A percentile compares a stretch with the other conserved stretches of the same genome.
Conservation (phyloP, 2,329 filamentous ascomycete genomes). For the Rhytidhysteron rufulum region DNA sequence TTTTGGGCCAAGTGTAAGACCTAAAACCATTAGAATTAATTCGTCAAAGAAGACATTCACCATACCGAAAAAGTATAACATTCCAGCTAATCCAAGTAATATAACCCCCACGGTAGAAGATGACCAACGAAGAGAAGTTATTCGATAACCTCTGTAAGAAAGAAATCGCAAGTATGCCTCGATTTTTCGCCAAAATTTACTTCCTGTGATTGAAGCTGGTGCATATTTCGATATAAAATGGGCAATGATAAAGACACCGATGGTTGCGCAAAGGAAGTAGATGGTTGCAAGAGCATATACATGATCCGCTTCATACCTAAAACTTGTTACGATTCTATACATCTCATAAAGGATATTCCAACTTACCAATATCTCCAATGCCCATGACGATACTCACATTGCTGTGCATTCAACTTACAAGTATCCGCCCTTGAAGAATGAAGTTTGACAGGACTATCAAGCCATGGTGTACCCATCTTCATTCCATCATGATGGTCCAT, state of each 20-base stretch:
- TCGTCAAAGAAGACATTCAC: too few relatives aligned
- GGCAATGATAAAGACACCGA: conserved; percentile 5
- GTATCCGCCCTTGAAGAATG: conserved; percentile 6
- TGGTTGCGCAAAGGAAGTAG: conserved; percentile 6
- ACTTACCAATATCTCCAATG: conserved; percentile 8
- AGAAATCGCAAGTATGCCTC: conserved; percentile 21
- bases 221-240: background rate
- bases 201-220: background rate
- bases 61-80: conserved; percentile 25
- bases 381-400: conserved; percentile 5
- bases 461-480: conserved; percentile 5
- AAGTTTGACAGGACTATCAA: conserved; percentile 5
- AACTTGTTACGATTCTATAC: background rate
- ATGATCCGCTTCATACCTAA: conserved; percentile 10
- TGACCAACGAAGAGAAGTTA: conserved; percentile 20
- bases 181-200: conserved; percentile 7
- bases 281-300: conserved; percentile 6
- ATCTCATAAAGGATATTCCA: background rate
- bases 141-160: conserved; percentile 23
- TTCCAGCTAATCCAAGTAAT: conserved; percentile 17
- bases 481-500: too few relatives aligned
- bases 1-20: conserved; percentile 5
- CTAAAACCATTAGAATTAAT: too few relatives aligned
- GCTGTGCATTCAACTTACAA: conserved; percentile 4
- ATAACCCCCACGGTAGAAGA: conserved; percentile 24